Percentiles rank a stretch among this genome's conserved stretches.
Conservation (phyloP, 164 flowering plant species). For the Kingdonia uniflora region DNA sequence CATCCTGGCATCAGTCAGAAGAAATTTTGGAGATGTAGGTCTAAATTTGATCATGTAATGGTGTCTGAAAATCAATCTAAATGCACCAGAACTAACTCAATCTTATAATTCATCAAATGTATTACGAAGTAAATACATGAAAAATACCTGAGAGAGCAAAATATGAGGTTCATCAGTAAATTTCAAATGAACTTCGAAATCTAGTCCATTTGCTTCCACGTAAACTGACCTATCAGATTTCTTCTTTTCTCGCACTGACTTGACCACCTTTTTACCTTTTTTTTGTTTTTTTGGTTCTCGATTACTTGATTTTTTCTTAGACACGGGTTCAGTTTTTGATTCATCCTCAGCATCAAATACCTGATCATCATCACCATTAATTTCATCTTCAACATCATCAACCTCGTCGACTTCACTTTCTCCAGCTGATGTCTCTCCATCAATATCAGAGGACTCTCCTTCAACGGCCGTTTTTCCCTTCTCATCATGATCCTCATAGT, state of each 20-base stretch:
- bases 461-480: conserved; percentile 17
- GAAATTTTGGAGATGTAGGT: too few relatives aligned
- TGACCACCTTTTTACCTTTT: conserved; percentile 7
- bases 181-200: conserved; percentile 59
- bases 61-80: too few relatives aligned
- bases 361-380: conserved; percentile 17
- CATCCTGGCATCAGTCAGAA: too few relatives aligned
- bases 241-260: conserved; percentile 10
- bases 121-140: neutral
- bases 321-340: conserved; percentile 7
- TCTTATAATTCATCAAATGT: neutral
- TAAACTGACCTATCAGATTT: conserved; percentile 32
- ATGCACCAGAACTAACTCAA: too few relatives aligned
- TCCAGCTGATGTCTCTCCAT: conserved; percentile 21
- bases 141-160: conserved; percentile 69
- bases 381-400: conserved; percentile 23
- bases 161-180: conserved; percentile 60
- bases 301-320: conserved; percentile 16
- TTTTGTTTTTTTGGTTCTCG: conserved; percentile 10
- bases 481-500: conserved; percentile 60
- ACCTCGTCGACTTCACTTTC: conserved; percentile 29
- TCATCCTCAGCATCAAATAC: conserved; percentile 29
- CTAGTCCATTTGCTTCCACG: conserved; percentile 25
- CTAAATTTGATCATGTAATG: too few relatives aligned
- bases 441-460: conserved; percentile 28